phyloP scores from a whole-genome alignment of 495 filamentous ascomycete genomes.

The Coniosporium apollinis region DNA sequence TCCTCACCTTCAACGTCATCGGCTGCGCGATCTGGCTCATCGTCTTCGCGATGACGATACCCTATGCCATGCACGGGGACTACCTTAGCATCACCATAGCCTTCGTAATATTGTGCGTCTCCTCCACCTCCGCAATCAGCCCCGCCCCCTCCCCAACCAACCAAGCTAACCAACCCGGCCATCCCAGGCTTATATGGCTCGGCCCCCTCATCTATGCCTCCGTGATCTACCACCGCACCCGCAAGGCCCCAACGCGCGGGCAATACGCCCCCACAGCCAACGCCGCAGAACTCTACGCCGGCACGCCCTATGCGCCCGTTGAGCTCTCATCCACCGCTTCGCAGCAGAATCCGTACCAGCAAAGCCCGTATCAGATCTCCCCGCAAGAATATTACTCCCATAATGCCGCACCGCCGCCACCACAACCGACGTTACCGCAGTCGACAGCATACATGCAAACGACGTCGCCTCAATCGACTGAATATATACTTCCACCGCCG shows the following conservation, averaged over 20 bases:
- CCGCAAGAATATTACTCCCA: no score
- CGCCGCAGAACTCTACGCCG: no score
- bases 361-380: no score
- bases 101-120: slow-evolving; percentile 11
- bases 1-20: slow-evolving; percentile 14
- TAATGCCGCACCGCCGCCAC: no score
- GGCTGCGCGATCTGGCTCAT: slow-evolving; percentile 12
- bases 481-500: no score
- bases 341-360: no score
- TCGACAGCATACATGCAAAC: no score
- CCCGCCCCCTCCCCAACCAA: background rate
- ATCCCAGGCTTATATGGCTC: slow-evolving; percentile 10
- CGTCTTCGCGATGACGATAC: slow-evolving; percentile 11
- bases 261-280: slow-evolving; percentile 7
- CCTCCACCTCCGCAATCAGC: no score
- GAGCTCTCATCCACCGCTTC: no score
- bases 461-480: no score
- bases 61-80: slow-evolving; percentile 5
- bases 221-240: slow-evolving; percentile 6
- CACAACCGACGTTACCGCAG: no score
- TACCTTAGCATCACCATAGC: slow-evolving; percentile 3
- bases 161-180: background rate
- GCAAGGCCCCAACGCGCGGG: slow-evolving; percentile 7
- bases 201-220: slow-evolving; percentile 13
- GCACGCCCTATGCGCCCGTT: no score